Evolutionary conservation across 139 green algal species (phyloP).

Genomic region (Picochlorum sp.): DNA sequence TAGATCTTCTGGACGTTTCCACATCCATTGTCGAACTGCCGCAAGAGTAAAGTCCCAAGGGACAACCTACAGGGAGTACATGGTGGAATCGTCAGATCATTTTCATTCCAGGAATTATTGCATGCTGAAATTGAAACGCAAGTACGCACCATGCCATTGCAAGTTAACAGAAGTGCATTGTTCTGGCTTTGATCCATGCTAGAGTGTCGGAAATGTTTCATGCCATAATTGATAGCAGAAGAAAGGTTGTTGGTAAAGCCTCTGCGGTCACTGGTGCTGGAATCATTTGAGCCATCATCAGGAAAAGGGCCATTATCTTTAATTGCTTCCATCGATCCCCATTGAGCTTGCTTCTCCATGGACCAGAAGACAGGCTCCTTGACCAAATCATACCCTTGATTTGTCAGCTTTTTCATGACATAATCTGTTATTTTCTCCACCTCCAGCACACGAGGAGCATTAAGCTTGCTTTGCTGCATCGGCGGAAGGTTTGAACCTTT

Average conservation of each 20-base stretch:
- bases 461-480: constrained; percentile 67
- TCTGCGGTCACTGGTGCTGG: background rate
- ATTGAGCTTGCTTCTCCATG: background rate
- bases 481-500: constrained; percentile 42
- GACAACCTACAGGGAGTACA: too few species aligned
- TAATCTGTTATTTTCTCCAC: constrained; percentile 55
- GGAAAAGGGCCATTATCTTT: too few species aligned
- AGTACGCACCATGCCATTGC: constrained; percentile 1
- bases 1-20: constrained; percentile 74
- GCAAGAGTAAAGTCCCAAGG: constrained; percentile 72
- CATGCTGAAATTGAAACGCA: too few species aligned
- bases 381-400: constrained; percentile 4
- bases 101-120: too few species aligned
- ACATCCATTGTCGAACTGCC: constrained; percentile 74
- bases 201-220: too few species aligned
- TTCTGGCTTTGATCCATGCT: background rate
- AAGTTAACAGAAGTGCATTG: background rate
- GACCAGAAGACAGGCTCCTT: constrained; percentile 21
- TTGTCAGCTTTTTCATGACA: constrained; percentile 9
- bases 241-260: background rate
- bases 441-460: constrained; percentile 72
- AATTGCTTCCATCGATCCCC: constrained; percentile 7
- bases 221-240: background rate
- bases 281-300: too few species aligned
- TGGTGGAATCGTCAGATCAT: too few species aligned